These are phyloP conservation scores for Ceratocystis harringtonii DNA, from an alignment of 2,329 filamentous ascomycete species.

Conservation along the genomic window DNA sequence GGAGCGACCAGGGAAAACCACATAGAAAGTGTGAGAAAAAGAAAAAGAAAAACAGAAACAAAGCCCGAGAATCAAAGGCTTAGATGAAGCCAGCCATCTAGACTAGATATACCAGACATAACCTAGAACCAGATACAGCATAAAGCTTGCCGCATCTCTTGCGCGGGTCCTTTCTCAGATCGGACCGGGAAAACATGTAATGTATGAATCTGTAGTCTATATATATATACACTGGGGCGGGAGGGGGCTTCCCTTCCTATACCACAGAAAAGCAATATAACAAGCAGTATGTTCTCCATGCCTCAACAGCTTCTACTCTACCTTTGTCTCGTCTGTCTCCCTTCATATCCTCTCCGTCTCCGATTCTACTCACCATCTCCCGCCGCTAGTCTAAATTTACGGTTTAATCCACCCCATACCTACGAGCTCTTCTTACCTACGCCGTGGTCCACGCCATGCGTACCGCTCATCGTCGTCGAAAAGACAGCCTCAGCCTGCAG, in stretches of 20 bases:
- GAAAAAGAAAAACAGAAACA: background rate
- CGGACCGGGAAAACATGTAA: background rate
- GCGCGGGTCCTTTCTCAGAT: too few relatives aligned
- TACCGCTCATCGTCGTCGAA: constrained; percentile 16
- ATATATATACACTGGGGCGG: constrained; percentile 3
- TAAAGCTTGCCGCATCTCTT: too few relatives aligned
- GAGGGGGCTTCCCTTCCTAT: background rate
- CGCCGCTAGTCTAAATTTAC: background rate
- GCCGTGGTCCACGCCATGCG: constrained; percentile 15
- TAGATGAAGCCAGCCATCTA: too few relatives aligned
- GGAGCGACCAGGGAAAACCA: constrained; percentile 14
- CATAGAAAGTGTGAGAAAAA: too few relatives aligned
- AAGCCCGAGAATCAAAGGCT: background rate
- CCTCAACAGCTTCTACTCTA: background rate
- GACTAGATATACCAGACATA: too few relatives aligned
- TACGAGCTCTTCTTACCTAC: constrained; percentile 18
- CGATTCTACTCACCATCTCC: background rate
- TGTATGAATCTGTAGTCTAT: background rate
- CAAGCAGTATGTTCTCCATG: background rate
- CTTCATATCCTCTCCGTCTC: background rate
- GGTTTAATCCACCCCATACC: too few relatives aligned
- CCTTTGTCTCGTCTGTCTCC: background rate
- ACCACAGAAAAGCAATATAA: background rate
- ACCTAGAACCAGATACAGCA: too few relatives aligned
- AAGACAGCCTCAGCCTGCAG: constrained; percentile 15